Evolutionary conservation across 2,329 filamentous ascomycete species (phyloP).

Genomic region (Xylaria sp.): DNA sequence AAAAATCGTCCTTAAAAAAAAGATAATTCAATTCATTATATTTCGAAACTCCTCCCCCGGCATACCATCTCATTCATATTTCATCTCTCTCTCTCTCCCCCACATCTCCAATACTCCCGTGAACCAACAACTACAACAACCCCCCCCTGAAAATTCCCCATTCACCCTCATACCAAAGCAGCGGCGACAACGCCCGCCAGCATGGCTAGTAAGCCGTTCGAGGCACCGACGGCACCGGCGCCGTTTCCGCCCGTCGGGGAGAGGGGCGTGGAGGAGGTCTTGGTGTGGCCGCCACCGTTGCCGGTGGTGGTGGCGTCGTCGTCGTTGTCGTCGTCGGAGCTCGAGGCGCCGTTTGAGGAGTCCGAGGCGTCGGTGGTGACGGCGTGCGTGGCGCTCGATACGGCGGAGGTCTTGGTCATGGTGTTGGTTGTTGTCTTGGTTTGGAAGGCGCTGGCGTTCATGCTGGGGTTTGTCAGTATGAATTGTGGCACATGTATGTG

Average conservation of each 20-base stretch:
- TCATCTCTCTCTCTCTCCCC: not conserved
- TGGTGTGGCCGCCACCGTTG: not conserved
- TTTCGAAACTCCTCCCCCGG: no score
- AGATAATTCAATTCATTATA: no score
- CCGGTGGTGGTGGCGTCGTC: not conserved
- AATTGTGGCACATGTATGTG: not conserved
- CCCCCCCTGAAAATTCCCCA: no score
- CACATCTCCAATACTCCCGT: not conserved
- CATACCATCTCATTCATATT: no score
- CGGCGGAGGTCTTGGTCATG: not conserved
- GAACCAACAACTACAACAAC: not conserved
- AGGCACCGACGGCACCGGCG: slow-evolving; percentile 9
- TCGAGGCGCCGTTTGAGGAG: slow-evolving; percentile 1
- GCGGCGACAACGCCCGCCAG: slow-evolving; percentile 25
- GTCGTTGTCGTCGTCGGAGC: not conserved
- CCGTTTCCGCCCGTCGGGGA: not conserved
- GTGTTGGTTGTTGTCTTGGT: slow-evolving; percentile 18
- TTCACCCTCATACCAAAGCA: slow-evolving; percentile 22
- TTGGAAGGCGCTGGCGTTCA: slow-evolving; percentile 28
- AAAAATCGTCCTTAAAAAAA: no score
- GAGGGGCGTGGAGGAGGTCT: not conserved
- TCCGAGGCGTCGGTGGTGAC: not conserved
- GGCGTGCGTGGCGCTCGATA: not conserved
- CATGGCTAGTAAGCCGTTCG: slow-evolving; percentile 23
- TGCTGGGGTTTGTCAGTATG: slow-evolving; percentile 14